Conservation (phyloP, 2,329 filamentous ascomycete genomes). For the Bipolaris victoriae region DNA sequence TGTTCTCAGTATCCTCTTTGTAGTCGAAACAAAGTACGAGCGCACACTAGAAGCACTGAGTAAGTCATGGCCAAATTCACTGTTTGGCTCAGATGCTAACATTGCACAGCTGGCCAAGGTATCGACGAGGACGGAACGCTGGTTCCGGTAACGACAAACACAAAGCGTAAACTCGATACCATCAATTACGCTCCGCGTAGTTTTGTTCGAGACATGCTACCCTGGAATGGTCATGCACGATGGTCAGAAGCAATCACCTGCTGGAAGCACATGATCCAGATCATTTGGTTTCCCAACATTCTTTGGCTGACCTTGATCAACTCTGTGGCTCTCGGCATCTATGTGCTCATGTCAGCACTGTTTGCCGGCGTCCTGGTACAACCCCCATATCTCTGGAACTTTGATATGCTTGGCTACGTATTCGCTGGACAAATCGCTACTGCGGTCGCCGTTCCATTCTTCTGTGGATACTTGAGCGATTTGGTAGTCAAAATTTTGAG, state of each 20-base stretch:
- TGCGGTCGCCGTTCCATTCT: constrained; percentile 16
- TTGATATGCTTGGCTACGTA: constrained; percentile 16
- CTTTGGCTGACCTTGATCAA: constrained; percentile 15
- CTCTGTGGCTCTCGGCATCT: constrained; percentile 15
- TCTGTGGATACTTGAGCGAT: constrained; percentile 17
- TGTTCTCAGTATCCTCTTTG: constrained; percentile 16
- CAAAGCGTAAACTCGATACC: constrained; percentile 12
- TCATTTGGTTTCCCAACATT: constrained; percentile 22
- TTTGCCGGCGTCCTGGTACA: constrained; percentile 16
- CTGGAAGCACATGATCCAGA: constrained; percentile 20
- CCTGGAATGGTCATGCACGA: constrained; percentile 16
- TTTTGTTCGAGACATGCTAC: constrained; percentile 16
- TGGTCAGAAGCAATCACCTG: constrained; percentile 16
- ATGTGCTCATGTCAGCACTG: constrained; percentile 20
- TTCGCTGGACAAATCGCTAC: constrained; percentile 17
- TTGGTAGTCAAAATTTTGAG: constrained; percentile 10
- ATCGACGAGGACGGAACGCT: constrained; percentile 17
- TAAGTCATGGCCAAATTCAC: background rate
- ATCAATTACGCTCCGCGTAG: constrained; percentile 11
- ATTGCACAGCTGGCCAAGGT: constrained; percentile 10
- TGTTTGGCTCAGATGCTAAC: background rate
- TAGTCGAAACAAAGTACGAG: constrained; percentile 17
- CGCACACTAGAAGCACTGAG: constrained; percentile 18
- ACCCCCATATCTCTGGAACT: constrained; percentile 18
- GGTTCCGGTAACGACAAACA: constrained; percentile 15